Evolutionary conservation across 2,329 filamentous ascomycete genomes (phyloP), one percentile per base, ranked within the genome.

Genomic region (Alternaria infectoria): DNA sequence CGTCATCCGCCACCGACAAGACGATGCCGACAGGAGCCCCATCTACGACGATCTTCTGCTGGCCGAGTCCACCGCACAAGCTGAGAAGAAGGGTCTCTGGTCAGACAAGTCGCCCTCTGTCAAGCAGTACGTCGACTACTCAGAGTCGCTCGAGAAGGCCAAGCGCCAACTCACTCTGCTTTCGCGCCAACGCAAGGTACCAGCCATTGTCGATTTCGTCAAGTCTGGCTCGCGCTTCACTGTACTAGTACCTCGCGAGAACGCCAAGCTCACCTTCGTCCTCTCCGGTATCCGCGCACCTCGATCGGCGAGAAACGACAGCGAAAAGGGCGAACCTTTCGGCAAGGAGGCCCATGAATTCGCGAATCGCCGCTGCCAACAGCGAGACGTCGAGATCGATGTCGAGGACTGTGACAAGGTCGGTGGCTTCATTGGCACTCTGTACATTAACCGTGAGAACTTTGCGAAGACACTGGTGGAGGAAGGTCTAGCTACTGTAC

Each of bases 151-250:
- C 7, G 95, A 98, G 79, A 97, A 97, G 82, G 96, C 96, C 67
- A 98, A 97, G 86, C 90, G 97, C 57, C 93, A 97, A 80, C 87
- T 97, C 40, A 91, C 92, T 11, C 90, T 93, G 21, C 86, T 99
- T 30, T 92, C 96, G 65, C 89, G 95, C 57, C 94, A 97, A 80
- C 95, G 93, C 85, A 95, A 92, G 81, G 90, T 98, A 4, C 93
- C 96, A 8, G 96, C 92, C 11, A 86, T 99, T 71, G 93, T 99
- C 45, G 96, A 99, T 80, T 99, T 96, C 80, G 96, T 97, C 84
- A 97, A 98, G 83, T 92, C 93, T n/a, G 96, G 92, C 28, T 97
- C 94, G 44, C 89, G 96, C 70, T 99, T 98, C 81, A 97, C 93
- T 25, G 86, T 99, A 36, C 85, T 99, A 10, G 89, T 99, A 52